These are phyloP conservation scores for Rubroboletus pulcherrimus DNA, from an alignment of 768 basidiomycete genomes.

Conservation along the genomic window DNA sequence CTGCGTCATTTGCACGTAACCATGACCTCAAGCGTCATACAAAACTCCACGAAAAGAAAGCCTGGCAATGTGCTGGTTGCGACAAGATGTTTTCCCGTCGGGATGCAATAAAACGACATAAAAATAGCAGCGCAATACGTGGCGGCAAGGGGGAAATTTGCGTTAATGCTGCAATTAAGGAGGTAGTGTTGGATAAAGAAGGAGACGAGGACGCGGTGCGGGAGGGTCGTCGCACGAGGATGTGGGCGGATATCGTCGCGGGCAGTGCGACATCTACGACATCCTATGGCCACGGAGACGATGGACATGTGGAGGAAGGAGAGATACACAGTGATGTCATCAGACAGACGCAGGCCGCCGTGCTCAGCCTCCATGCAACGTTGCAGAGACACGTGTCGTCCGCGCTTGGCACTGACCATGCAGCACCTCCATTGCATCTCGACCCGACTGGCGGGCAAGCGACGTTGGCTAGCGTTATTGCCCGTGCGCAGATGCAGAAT, in stretches of 20 bases:
- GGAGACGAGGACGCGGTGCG: conserved; percentile 38
- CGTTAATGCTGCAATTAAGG: conserved; percentile 53
- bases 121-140: conserved; percentile 52
- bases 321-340: conserved; percentile 52
- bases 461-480: conserved; percentile 68
- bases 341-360: conserved; percentile 45
- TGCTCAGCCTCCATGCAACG: conserved; percentile 52
- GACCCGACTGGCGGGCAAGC: conserved; percentile 58
- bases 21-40: conserved; percentile 80
- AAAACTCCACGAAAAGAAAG: conserved; percentile 66
- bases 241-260: conserved; percentile 61
- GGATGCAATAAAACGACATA: conserved; percentile 78
- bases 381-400: conserved; percentile 57
- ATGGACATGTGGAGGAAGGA: conserved; percentile 51
- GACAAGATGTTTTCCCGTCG: conserved; percentile 71
- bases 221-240: conserved; percentile 56
- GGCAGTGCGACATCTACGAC: conserved; percentile 18
- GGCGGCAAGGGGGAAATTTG: conserved; percentile 53
- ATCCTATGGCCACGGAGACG: conserved; percentile 14
- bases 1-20: conserved; percentile 73
- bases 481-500: conserved; percentile 60
- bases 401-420: conserved; percentile 44
- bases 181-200: conserved; percentile 49
- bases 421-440: conserved; percentile 28
- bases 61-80: conserved; percentile 73